Evolutionary conservation across 352 stramenopile species (phyloP).

Genomic region (Phytopythium sindhum): DNA sequence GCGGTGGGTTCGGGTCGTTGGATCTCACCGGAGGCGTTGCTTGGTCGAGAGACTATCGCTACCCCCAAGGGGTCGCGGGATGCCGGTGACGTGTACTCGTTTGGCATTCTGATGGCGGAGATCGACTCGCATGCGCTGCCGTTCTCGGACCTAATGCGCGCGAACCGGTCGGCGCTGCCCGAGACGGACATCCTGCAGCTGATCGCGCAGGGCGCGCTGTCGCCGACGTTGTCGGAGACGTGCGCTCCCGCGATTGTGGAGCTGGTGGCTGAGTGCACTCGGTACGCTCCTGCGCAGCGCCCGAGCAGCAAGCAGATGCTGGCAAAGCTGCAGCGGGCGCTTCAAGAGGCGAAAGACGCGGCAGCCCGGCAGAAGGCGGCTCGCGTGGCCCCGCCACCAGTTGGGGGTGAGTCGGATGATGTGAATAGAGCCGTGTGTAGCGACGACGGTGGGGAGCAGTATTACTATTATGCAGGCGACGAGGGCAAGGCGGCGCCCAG

Average conservation of each 20-base stretch:
- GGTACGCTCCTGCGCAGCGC: slow-evolving; percentile 32
- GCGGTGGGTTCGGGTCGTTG: slow-evolving; percentile 63
- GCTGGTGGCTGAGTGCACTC: slow-evolving; percentile 38
- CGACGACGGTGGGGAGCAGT: slow-evolving; percentile 1
- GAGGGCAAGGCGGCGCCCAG: slow-evolving; percentile 7
- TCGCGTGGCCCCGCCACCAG: background rate
- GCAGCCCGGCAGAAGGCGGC: background rate
- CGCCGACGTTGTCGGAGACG: slow-evolving; percentile 42
- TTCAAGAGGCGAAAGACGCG: slow-evolving; percentile 17
- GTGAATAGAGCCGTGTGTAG: background rate
- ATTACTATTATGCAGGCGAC: slow-evolving; percentile 10
- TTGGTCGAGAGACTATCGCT: slow-evolving; percentile 43
- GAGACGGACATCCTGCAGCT: slow-evolving; percentile 64
- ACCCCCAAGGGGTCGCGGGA: slow-evolving; percentile 25
- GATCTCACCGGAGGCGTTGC: slow-evolving; percentile 66
- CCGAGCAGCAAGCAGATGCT: slow-evolving; percentile 36
- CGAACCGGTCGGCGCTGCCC: slow-evolving; percentile 43
- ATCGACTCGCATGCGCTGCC: slow-evolving; percentile 69
- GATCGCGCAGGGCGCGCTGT: slow-evolving; percentile 59
- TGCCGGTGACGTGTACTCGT: slow-evolving; percentile 62
- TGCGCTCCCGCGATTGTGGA: slow-evolving; percentile 50
- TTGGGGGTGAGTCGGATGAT: background rate
- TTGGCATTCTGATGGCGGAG: slow-evolving; percentile 67
- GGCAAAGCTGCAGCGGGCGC: slow-evolving; percentile 24
- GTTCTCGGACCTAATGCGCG: slow-evolving; percentile 68